Percentiles rank a stretch among this genome's conserved stretches.
Evolutionary conservation across 306 rosid species (phyloP).

Genomic region (Trifolium repens): DNA sequence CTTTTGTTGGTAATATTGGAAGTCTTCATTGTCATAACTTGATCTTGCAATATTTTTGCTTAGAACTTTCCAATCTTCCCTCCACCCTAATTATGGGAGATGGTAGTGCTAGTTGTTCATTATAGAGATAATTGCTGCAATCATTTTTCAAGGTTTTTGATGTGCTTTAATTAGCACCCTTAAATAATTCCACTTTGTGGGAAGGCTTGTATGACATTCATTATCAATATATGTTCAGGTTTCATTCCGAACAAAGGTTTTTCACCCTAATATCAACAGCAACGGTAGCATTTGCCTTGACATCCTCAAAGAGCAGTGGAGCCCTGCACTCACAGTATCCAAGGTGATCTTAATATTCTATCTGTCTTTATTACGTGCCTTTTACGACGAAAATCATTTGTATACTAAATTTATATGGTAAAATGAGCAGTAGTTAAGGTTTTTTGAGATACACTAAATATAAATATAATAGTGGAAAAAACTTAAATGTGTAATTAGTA

Average conservation of each 20-base stretch:
- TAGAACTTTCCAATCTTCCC: not conserved
- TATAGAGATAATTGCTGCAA: conserved; percentile 4
- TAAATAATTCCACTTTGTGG: not conserved
- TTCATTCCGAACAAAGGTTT: conserved; percentile 43
- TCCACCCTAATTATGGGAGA: not conserved
- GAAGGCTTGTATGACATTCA: conserved; percentile 10
- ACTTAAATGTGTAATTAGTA: not conserved
- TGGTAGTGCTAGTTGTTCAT: not conserved
- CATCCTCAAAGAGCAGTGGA: conserved; percentile 47
- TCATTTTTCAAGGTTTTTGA: not conserved
- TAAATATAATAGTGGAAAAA: not conserved
- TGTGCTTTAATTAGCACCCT: not conserved
- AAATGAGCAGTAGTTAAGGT: not conserved
- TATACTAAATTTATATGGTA: not conserved
- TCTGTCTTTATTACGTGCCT: not conserved
- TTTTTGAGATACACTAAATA: not conserved
- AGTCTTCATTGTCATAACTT: conserved; percentile 11
- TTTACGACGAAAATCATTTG: not conserved
- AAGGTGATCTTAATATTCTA: conserved; percentile 18
- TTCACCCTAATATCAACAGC: conserved; percentile 45
- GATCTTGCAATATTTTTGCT: not conserved
- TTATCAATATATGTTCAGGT: conserved; percentile 27
- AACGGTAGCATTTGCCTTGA: conserved; percentile 43
- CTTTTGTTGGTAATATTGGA: conserved; percentile 13
- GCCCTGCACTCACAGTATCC: conserved; percentile 42